Evolutionary conservation across 106 monocot genomes (phyloP).

Genomic region (Apostasia shenzhenica): DNA sequence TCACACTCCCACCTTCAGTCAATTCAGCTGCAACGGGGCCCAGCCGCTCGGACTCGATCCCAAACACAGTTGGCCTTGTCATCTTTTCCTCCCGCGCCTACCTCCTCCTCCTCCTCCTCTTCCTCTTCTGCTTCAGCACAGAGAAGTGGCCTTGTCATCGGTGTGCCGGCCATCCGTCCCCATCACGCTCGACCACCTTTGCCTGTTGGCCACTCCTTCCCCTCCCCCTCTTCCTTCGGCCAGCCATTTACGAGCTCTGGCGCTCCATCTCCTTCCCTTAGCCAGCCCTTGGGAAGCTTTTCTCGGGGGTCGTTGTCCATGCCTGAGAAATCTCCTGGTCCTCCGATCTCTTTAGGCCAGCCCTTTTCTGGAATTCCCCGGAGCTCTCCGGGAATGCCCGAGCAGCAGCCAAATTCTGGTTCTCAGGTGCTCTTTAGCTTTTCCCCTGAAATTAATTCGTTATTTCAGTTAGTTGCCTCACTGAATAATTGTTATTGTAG

Average conservation of each 20-base stretch:
- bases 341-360: neutral
- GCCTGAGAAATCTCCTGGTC: neutral
- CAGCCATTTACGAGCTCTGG: slow-evolving; percentile 3
- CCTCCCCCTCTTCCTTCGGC: neutral
- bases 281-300: neutral
- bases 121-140: neutral
- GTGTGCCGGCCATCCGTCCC: slow-evolving; percentile 1
- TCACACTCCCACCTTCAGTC: neutral
- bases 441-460: too few species aligned
- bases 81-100: neutral
- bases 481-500: too few species aligned
- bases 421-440: neutral
- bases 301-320: neutral
- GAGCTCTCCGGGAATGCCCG: slow-evolving; percentile 5
- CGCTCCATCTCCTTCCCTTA: slow-evolving; percentile 3
- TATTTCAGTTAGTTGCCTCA: too few species aligned
- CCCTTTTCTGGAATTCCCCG: slow-evolving; percentile 1
- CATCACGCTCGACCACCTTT: neutral
- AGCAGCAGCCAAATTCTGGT: neutral
- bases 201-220: neutral
- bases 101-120: neutral
- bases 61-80: neutral
- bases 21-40: neutral
- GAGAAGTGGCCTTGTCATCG: neutral
- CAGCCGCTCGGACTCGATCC: neutral